Evolutionary conservation across 805 yeast genomes (phyloP).

Genomic region (Torulaspora delbrueckii): DNA sequence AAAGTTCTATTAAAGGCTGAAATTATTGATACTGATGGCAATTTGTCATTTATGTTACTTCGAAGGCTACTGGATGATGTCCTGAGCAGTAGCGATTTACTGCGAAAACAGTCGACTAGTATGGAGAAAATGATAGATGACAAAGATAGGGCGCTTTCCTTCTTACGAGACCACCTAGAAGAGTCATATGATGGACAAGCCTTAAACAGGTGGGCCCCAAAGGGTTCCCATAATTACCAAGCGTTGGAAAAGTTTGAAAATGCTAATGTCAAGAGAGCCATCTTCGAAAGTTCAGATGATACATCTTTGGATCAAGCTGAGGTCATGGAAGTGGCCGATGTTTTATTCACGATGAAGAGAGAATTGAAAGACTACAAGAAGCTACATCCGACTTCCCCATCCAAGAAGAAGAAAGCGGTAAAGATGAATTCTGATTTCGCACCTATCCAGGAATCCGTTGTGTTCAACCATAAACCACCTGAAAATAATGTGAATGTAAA

Average conservation of each 20-base stretch:
- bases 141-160: conserved; percentile 35
- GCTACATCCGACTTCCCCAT: conserved; percentile 4
- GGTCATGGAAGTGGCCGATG: conserved; percentile 4
- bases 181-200: conserved; percentile 23
- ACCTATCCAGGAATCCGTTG: conserved; percentile 1
- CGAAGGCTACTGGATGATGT: conserved; percentile 7
- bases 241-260: conserved; percentile 18
- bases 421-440: conserved; percentile 7
- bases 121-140: conserved; percentile 19
- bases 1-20: conserved; percentile 3
- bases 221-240: conserved; percentile 28
- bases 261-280: conserved; percentile 2
- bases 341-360: conserved; percentile 2
- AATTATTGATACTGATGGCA: not conserved
- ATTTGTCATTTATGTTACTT: conserved; percentile 1
- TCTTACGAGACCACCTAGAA: conserved; percentile 27
- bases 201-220: conserved; percentile 34
- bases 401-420: conserved; percentile 6
- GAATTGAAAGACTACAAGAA: conserved; percentile 5
- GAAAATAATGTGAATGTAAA: not conserved
- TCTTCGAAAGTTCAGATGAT: conserved; percentile 5
- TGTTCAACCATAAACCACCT: not conserved
- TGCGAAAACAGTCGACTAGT: conserved; percentile 3
- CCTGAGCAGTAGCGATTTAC: conserved; percentile 1
- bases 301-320: not conserved